Percentiles rank a stretch among this genome's conserved stretches.
Conservation (phyloP, 2,329 filamentous ascomycete species). For the Kalmusia sp. region DNA sequence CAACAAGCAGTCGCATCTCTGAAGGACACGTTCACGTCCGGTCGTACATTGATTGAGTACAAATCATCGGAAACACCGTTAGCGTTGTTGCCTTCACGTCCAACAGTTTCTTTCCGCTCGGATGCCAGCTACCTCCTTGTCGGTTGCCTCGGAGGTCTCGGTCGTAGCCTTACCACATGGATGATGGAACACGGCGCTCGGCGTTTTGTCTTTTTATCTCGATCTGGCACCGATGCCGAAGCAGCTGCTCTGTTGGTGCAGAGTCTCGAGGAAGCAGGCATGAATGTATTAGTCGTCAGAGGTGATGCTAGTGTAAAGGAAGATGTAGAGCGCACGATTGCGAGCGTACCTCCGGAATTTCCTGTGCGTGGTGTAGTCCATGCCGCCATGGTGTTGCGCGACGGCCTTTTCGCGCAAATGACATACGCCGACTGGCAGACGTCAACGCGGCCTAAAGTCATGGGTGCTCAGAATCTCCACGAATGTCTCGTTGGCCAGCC, state of each 20-base stretch:
- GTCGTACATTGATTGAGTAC: no score
- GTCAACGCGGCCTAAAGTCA: background rate
- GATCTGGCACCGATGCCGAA: slow-evolving; percentile 4
- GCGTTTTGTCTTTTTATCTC: slow-evolving; percentile 9
- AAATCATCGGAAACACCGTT: no score
- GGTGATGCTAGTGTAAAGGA: background rate
- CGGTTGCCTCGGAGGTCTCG: slow-evolving; percentile 22
- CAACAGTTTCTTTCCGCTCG: background rate
- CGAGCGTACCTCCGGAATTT: background rate
- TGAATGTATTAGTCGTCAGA: background rate
- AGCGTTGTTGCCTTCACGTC: no score
- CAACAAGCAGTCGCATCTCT: no score
- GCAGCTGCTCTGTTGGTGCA: background rate
- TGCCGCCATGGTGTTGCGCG: slow-evolving; percentile 3
- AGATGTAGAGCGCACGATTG: background rate
- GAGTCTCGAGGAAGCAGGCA: background rate
- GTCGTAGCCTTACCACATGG: slow-evolving; percentile 14
- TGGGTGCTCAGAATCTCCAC: slow-evolving; percentile 7
- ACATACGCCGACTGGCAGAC: background rate
- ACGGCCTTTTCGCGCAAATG: slow-evolving; percentile 4
- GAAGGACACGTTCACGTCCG: no score
- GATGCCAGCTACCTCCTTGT: background rate
- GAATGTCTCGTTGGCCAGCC: background rate
- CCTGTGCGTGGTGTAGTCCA: slow-evolving; percentile 14
- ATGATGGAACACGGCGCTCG: slow-evolving; percentile 18